Conservation (phyloP, 1,284 basidiomycete species). For the Malassezia brasiliensis region DNA sequence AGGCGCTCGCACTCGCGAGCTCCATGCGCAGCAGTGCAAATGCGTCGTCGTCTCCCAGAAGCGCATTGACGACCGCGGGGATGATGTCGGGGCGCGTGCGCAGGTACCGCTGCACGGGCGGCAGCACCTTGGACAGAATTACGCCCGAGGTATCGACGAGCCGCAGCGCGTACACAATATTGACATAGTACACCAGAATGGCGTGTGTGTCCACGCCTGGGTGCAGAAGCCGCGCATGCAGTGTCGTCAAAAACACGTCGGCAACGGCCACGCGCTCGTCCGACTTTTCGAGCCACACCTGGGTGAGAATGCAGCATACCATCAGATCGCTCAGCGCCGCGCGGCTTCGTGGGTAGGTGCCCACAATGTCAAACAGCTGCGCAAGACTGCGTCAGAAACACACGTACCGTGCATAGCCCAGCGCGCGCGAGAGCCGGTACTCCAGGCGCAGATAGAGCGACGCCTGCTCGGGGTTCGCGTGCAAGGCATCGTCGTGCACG, state of each 20-base stretch:
- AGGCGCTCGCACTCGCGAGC: slow-evolving; percentile 22
- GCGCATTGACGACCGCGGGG: slow-evolving; percentile 35
- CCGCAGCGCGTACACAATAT: slow-evolving; percentile 80
- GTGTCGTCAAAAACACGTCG: slow-evolving; percentile 51
- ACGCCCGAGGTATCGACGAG: slow-evolving; percentile 86
- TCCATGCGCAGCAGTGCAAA: slow-evolving; percentile 39
- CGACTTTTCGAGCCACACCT: slow-evolving; percentile 49
- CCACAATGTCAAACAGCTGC: slow-evolving; percentile 87
- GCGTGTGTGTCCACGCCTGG: slow-evolving; percentile 90
- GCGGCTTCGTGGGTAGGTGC: slow-evolving; percentile 78
- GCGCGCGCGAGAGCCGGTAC: slow-evolving; percentile 25
- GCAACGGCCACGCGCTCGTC: slow-evolving; percentile 55
- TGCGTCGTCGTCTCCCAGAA: slow-evolving; percentile 38
- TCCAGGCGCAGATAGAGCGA: slow-evolving; percentile 21
- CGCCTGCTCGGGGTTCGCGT: neutral
- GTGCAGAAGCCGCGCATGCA: slow-evolving; percentile 64
- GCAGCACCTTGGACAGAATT: slow-evolving; percentile 54
- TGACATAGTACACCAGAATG: slow-evolving; percentile 85
- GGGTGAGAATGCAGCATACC: slow-evolving; percentile 60
- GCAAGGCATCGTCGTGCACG: neutral
- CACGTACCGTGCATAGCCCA: slow-evolving; percentile 22
- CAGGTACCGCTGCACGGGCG: slow-evolving; percentile 35
- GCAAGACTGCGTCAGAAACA: slow-evolving; percentile 4
- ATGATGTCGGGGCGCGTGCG: slow-evolving; percentile 39
- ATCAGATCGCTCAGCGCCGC: slow-evolving; percentile 79